Evolutionary conservation across 371 early-diverging fungal species (phyloP).

Genomic region (Apophysomyces variabilis): DNA sequence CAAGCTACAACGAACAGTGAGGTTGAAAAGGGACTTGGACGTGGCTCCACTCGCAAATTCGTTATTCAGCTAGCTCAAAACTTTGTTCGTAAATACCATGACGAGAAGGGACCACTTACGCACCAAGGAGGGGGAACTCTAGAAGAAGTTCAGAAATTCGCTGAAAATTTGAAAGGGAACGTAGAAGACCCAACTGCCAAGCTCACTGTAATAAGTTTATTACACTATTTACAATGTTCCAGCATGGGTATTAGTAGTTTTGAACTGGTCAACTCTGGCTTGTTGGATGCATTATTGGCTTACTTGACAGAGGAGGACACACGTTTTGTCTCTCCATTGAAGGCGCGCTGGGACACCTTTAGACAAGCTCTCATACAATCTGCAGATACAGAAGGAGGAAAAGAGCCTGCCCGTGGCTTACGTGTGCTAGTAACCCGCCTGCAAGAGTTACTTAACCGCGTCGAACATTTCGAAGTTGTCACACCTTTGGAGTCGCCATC

Average conservation of each 20-base stretch:
- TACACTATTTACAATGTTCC: constrained; percentile 34
- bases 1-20: constrained; percentile 9
- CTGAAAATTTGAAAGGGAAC: constrained; percentile 20
- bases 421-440: constrained; percentile 67
- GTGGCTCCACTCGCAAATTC: constrained; percentile 40
- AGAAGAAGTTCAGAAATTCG: constrained; percentile 33
- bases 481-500: constrained; percentile 26
- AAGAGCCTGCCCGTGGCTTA: constrained; percentile 26
- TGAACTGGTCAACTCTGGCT: constrained; percentile 80
- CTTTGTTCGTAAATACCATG: constrained; percentile 15
- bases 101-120: constrained; percentile 7
- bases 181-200: constrained; percentile 18
- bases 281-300: constrained; percentile 60
- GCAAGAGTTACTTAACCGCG: constrained; percentile 76
- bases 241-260: constrained; percentile 75
- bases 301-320: constrained; percentile 46
- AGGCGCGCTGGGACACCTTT: constrained; percentile 40
- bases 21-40: constrained; percentile 41
- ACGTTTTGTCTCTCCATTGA: constrained; percentile 12
- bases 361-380: constrained; percentile 41
- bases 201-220: constrained; percentile 23
- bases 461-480: constrained; percentile 74
- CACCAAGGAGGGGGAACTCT: constrained; percentile 23
- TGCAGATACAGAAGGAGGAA: constrained; percentile 15
- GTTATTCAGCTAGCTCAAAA: constrained; percentile 40